These are phyloP conservation scores for Dryas alaskensis DNA, from an alignment of 306 rosid species.

Conservation along the genomic window DNA sequence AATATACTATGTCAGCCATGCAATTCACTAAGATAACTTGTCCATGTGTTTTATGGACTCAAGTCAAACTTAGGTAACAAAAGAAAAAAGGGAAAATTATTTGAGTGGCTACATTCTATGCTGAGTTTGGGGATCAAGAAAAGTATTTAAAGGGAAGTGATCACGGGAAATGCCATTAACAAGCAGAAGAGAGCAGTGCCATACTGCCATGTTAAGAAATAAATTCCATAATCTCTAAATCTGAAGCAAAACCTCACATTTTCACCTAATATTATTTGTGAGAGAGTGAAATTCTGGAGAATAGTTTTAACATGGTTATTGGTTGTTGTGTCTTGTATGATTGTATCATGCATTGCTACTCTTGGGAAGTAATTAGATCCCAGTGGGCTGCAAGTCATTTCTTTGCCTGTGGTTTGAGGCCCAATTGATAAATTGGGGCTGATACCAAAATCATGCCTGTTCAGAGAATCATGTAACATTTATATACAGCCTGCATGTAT, in stretches of 20 bases:
- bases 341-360: not conserved
- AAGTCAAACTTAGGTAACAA: not conserved
- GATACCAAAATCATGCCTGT: no score
- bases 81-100: not conserved
- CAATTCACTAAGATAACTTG: not conserved
- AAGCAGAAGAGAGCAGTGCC: not conserved
- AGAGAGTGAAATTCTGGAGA: not conserved
- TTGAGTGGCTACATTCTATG: not conserved
- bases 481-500: not conserved
- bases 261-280: not conserved
- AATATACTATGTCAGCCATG: no score
- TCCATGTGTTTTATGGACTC: not conserved
- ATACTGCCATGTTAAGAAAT: not conserved
- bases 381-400: not conserved
- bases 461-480: no score
- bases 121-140: not conserved
- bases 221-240: not conserved
- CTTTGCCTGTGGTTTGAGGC: no score
- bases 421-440: no score
- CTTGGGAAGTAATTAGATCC: no score
- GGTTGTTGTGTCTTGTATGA: no score
- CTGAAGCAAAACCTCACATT: not conserved
- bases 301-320: no score
- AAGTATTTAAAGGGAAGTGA: not conserved
- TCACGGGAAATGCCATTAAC: not conserved